Conservation (phyloP, 495 filamentous ascomycete species). For the Neurospora sp. region DNA sequence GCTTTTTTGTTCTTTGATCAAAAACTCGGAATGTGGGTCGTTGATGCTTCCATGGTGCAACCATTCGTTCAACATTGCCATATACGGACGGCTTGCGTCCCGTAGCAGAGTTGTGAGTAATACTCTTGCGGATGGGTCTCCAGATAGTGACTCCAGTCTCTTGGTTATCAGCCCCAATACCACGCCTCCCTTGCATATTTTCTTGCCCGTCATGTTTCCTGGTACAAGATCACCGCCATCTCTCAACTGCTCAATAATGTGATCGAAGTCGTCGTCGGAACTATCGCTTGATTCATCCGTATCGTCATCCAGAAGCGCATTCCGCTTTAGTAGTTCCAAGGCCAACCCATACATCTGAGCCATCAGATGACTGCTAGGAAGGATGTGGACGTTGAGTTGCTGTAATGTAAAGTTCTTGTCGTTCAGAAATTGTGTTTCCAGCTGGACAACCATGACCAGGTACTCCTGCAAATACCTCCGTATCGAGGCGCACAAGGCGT, state of each 20-base stretch:
- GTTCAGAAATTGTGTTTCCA: constrained; percentile 84
- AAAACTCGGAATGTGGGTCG: constrained; percentile 88
- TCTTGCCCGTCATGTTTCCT: constrained; percentile 73
- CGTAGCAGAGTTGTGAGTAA: constrained; percentile 70
- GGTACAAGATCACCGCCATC: constrained; percentile 71
- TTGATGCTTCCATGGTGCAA: constrained; percentile 90
- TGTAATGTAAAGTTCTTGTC: constrained; percentile 84
- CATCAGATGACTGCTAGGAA: constrained; percentile 82
- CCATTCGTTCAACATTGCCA: constrained; percentile 98
- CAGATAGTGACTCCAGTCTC: constrained; percentile 75
- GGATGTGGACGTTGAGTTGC: constrained; percentile 80
- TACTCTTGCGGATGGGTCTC: constrained; percentile 76
- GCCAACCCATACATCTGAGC: constrained; percentile 77
- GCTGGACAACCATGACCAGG: constrained; percentile 78
- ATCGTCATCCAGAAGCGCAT: constrained; percentile 79
- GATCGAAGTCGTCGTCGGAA: constrained; percentile 60
- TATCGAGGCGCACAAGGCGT: constrained; percentile 88
- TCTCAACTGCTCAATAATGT: constrained; percentile 72
- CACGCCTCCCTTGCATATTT: constrained; percentile 87
- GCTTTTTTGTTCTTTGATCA: constrained; percentile 91
- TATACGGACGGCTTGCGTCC: constrained; percentile 88
- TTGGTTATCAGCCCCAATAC: constrained; percentile 78
- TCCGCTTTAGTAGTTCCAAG: constrained; percentile 76
- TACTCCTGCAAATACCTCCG: constrained; percentile 89
- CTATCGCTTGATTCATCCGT: constrained; percentile 74